Conservation (phyloP, 1,139 yeast species). For the Yamadazyma oceani region DNA sequence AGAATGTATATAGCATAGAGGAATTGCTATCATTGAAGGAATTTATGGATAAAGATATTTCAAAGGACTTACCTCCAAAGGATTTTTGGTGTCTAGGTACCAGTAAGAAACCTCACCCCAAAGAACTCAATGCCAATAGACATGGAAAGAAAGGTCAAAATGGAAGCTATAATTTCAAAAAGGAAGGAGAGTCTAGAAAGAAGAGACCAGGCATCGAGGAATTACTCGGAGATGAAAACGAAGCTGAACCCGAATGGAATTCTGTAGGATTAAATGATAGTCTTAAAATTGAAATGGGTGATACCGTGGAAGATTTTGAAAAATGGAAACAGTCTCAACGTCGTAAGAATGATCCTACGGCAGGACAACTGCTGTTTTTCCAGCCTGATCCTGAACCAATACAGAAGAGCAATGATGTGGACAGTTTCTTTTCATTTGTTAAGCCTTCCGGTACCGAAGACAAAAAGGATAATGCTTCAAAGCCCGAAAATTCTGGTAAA, state of each 20-base stretch:
- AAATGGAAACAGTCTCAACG: slow-evolving; percentile 50
- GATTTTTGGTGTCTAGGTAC: slow-evolving; percentile 40
- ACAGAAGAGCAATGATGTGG: slow-evolving; percentile 46
- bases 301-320: slow-evolving; percentile 70
- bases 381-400: slow-evolving; percentile 15
- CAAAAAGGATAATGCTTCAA: slow-evolving; percentile 7
- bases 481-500: slow-evolving; percentile 20
- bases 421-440: slow-evolving; percentile 51
- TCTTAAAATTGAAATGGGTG: slow-evolving; percentile 47
- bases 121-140: slow-evolving; percentile 8
- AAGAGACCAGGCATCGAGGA: slow-evolving; percentile 17
- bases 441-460: slow-evolving; percentile 26
- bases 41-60: slow-evolving; percentile 35
- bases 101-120: slow-evolving; percentile 10
- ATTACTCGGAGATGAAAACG: slow-evolving; percentile 42
- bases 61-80: slow-evolving; percentile 37
- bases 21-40: slow-evolving; percentile 32
- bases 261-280: slow-evolving; percentile 33
- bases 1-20: slow-evolving; percentile 38
- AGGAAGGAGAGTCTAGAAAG: slow-evolving; percentile 11
- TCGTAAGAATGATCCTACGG: slow-evolving; percentile 42
- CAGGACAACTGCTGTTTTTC: slow-evolving; percentile 2
- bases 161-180: slow-evolving; percentile 4
- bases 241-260: slow-evolving; percentile 56
- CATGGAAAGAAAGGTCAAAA: neutral